phyloP scores from a whole-genome alignment of 2,329 filamentous ascomycete species.

The Passalora sequoiae region DNA sequence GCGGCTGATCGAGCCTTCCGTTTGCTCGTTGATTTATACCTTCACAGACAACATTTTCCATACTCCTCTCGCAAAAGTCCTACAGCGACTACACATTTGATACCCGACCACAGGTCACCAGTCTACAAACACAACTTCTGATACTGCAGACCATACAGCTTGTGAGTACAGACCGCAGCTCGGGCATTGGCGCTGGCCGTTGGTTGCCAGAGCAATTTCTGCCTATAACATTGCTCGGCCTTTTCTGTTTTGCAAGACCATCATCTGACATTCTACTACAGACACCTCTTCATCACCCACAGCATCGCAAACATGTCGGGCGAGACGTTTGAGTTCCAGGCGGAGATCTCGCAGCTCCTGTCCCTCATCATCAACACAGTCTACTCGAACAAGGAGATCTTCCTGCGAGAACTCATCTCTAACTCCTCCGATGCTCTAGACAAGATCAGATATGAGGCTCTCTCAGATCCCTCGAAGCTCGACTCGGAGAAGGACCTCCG shows the following conservation, averaged over 20 bases:
- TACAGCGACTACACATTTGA: no score
- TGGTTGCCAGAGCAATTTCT: conserved; percentile 18
- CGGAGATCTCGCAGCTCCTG: conserved; percentile 99
- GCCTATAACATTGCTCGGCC: conserved; percentile 3
- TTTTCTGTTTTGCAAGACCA: background rate
- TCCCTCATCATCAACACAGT: conserved; percentile 99
- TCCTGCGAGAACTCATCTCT: conserved; percentile 96
- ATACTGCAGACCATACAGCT: background rate
- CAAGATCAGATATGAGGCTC: conserved; percentile 99
- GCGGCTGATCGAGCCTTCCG: no score
- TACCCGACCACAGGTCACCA: conserved; percentile 17
- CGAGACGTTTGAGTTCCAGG: conserved; percentile 99
- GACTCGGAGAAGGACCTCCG: conserved; percentile 96
- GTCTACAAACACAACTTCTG: background rate
- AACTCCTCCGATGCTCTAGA: conserved; percentile 98
- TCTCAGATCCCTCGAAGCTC: conserved; percentile 95
- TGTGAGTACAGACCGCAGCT: no score
- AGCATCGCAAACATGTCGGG: conserved; percentile 61
- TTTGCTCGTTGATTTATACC: no score
- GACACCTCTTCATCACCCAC: conserved; percentile 1
- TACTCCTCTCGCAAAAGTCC: background rate
- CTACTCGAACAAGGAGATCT: conserved; percentile 99
- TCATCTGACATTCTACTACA: conserved; percentile 2
- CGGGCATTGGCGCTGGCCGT: conserved; percentile 1
- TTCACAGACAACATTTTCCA: background rate